A percentile compares a stretch with the other conserved stretches of the same genome.
Conservation (phyloP, 2,329 filamentous ascomycete genomes). For the Blastomyces emzantsi region DNA sequence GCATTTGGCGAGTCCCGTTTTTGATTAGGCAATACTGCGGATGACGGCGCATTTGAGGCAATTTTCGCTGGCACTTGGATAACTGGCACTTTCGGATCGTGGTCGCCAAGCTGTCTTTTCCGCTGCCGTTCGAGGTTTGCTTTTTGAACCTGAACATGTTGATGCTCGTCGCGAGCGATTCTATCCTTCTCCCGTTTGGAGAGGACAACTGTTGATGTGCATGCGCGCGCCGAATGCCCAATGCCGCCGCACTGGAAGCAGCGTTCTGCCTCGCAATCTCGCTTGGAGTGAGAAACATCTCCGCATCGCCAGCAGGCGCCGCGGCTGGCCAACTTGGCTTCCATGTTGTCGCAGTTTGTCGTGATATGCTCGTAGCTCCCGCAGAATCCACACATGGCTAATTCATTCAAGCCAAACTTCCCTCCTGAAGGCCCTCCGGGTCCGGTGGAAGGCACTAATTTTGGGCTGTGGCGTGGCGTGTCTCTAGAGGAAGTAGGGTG, state of each 20-base stretch:
- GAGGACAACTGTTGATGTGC: slow-evolving; percentile 28
- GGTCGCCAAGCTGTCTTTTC: slow-evolving; percentile 35
- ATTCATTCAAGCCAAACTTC: slow-evolving; percentile 35
- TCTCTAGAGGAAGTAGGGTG: slow-evolving; percentile 6
- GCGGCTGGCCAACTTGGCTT: slow-evolving; percentile 30
- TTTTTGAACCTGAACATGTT: slow-evolving; percentile 27
- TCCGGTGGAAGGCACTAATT: slow-evolving; percentile 19
- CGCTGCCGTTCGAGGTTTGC: slow-evolving; percentile 32
- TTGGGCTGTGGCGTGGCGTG: slow-evolving; percentile 14
- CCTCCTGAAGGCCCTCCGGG: slow-evolving; percentile 38
- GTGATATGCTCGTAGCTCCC: slow-evolving; percentile 39
- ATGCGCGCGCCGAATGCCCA: slow-evolving; percentile 32
- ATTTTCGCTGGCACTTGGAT: slow-evolving; percentile 26
- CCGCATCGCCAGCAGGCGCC: slow-evolving; percentile 39
- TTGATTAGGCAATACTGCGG: background rate
- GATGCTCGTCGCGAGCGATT: slow-evolving; percentile 31
- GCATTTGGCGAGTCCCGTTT: background rate
- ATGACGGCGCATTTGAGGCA: slow-evolving; percentile 8
- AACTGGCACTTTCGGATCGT: slow-evolving; percentile 38
- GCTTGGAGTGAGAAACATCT: slow-evolving; percentile 30
- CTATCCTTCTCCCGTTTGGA: slow-evolving; percentile 29
- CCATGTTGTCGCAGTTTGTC: slow-evolving; percentile 38
- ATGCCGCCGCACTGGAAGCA: slow-evolving; percentile 38
- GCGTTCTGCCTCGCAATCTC: slow-evolving; percentile 32
- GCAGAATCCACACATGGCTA: slow-evolving; percentile 36